phyloP scores from a whole-genome alignment of 305 asterid species.

The Fraxinus dipetala region DNA sequence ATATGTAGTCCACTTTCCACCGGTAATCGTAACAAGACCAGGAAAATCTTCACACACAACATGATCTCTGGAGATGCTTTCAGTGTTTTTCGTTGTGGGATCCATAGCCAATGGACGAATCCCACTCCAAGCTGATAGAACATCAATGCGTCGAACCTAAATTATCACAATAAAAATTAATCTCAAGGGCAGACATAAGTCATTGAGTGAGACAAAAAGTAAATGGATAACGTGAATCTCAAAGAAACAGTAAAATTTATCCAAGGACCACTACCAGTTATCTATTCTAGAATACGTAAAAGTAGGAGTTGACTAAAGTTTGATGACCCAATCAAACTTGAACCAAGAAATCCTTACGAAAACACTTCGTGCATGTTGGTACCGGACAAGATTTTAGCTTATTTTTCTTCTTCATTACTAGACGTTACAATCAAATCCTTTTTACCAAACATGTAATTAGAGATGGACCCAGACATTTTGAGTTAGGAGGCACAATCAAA shows the following conservation, averaged over 20 bases:
- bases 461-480: no score
- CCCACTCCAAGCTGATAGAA: conserved; percentile 99
- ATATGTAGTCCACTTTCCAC: conserved; percentile 99
- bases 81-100: conserved; percentile 82
- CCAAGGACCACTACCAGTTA: not conserved
- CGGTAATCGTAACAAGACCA: conserved; percentile 91
- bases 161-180: conserved; percentile 23
- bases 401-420: not conserved
- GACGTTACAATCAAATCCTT: not conserved
- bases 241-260: not conserved
- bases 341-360: not conserved
- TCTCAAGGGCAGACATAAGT: conserved; percentile 2
- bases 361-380: not conserved
- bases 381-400: not conserved
- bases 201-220: not conserved
- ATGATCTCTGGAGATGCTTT: conserved; percentile 90
- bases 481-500: no score
- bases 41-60: conserved; percentile 87
- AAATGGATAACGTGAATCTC: not conserved
- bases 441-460: not conserved
- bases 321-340: not conserved
- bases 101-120: conserved; percentile 94
- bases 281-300: not conserved
- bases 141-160: conserved; percentile 89
- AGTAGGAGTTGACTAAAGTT: not conserved